A percentile compares a stretch with the other conserved stretches of the same genome.
phyloP scores from a whole-genome alignment of 768 basidiomycete species.

The Psilocybe tampanensis region DNA sequence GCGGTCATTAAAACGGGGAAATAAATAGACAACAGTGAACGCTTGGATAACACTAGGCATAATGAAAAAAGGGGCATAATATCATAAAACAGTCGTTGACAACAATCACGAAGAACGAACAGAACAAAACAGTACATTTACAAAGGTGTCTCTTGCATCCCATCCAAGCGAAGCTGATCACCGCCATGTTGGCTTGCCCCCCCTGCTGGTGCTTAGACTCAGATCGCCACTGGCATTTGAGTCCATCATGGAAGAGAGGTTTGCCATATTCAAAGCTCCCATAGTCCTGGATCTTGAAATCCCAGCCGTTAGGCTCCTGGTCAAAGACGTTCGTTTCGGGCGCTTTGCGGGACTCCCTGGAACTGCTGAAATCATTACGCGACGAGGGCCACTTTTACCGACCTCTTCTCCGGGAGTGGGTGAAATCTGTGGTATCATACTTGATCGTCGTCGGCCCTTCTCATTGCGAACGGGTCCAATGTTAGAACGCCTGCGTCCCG shows the following conservation, averaged over 20 bases:
- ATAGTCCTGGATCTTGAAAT: slow-evolving; percentile 18
- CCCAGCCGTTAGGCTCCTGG: slow-evolving; percentile 14
- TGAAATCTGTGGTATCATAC: slow-evolving; percentile 74
- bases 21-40: slow-evolving; percentile 8
- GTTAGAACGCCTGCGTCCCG: slow-evolving; percentile 57
- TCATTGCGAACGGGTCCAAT: slow-evolving; percentile 78
- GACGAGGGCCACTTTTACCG: slow-evolving; percentile 27
- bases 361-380: slow-evolving; percentile 17
- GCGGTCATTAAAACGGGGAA: neutral
- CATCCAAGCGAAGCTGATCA: slow-evolving; percentile 14
- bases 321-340: slow-evolving; percentile 26
- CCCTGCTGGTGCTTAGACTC: slow-evolving; percentile 22
- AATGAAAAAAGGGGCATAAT: slow-evolving; percentile 8
- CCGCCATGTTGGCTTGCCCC: slow-evolving; percentile 26
- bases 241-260: slow-evolving; percentile 30
- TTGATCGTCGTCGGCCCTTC: slow-evolving; percentile 74
- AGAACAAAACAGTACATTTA: slow-evolving; percentile 12
- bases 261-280: slow-evolving; percentile 17
- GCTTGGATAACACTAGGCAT: slow-evolving; percentile 12
- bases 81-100: slow-evolving; percentile 12
- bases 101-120: neutral
- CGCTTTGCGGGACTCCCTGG: slow-evolving; percentile 27
- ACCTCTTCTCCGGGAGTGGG: slow-evolving; percentile 41
- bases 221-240: slow-evolving; percentile 26
- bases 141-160: slow-evolving; percentile 8